A percentile compares a stretch with the other conserved stretches of the same genome.
phyloP scores from a whole-genome alignment of 495 filamentous ascomycete species.

The Terfezia boudieri region DNA sequence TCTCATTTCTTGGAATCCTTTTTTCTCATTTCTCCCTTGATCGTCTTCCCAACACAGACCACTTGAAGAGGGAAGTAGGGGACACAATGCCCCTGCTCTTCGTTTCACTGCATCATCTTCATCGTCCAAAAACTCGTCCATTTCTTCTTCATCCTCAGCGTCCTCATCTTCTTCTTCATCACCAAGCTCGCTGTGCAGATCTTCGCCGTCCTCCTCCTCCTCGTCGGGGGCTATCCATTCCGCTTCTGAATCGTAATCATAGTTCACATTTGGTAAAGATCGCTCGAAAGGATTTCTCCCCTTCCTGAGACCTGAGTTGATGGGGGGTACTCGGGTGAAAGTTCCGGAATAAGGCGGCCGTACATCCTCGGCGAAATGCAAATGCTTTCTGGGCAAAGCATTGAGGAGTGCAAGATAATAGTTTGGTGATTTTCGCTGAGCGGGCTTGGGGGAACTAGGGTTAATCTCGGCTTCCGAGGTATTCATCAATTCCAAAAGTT shows the following conservation, averaged over 20 bases:
- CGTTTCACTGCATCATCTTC: slow-evolving; percentile 30
- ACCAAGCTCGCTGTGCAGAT: slow-evolving; percentile 37
- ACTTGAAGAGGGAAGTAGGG: slow-evolving; percentile 50
- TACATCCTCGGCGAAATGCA: slow-evolving; percentile 71
- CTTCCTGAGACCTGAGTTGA: slow-evolving; percentile 25
- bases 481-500: slow-evolving; percentile 16
- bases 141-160: slow-evolving; percentile 37
- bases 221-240: slow-evolving; percentile 60
- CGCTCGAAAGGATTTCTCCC: slow-evolving; percentile 48
- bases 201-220: slow-evolving; percentile 59
- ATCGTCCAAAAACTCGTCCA: slow-evolving; percentile 59
- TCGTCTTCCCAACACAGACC: slow-evolving; percentile 64
- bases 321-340: slow-evolving; percentile 34
- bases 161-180: slow-evolving; percentile 65
- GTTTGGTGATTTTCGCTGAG: slow-evolving; percentile 6
- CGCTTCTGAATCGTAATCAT: slow-evolving; percentile 91
- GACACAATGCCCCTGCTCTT: slow-evolving; percentile 27
- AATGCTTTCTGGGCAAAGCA: slow-evolving; percentile 45
- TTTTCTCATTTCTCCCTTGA: slow-evolving; percentile 22
- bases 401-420: slow-evolving; percentile 33
- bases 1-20: slow-evolving; percentile 31
- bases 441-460: slow-evolving; percentile 24
- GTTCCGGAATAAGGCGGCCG: slow-evolving; percentile 81
- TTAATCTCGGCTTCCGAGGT: slow-evolving; percentile 20
- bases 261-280: slow-evolving; percentile 45